phyloP scores from a whole-genome alignment of 1,139 yeast species.

The Yamadazyma atmosphaerica region DNA sequence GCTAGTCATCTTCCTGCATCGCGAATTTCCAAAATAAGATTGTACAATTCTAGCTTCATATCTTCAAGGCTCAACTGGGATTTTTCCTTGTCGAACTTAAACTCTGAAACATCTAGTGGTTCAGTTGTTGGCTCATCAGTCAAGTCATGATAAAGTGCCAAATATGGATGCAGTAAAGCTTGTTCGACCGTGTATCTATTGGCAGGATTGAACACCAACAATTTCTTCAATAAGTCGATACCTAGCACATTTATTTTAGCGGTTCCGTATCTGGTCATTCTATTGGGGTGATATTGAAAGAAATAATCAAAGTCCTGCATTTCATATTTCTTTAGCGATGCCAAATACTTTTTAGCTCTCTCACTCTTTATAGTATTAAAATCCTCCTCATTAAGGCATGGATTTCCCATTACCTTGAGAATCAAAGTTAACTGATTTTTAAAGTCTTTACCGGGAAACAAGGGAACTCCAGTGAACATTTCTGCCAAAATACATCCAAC shows the following conservation, averaged over 20 bases:
- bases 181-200: constrained; percentile 77
- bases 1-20: background rate
- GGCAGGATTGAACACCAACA: constrained; percentile 78
- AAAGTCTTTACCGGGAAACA: constrained; percentile 81
- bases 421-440: constrained; percentile 64
- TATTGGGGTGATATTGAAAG: constrained; percentile 21
- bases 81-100: constrained; percentile 77
- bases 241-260: constrained; percentile 61
- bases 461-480: constrained; percentile 58
- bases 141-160: constrained; percentile 77
- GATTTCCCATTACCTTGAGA: constrained; percentile 65
- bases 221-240: constrained; percentile 69
- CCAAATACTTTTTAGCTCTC: constrained; percentile 62
- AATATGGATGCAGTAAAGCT: constrained; percentile 82
- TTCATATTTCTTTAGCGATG: constrained; percentile 45
- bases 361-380: constrained; percentile 56
- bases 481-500: constrained; percentile 79
- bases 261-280: constrained; percentile 18
- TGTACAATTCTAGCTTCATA: constrained; percentile 65
- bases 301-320: constrained; percentile 7
- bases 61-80: constrained; percentile 62
- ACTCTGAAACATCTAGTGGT: constrained; percentile 74
- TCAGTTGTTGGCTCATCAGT: constrained; percentile 79
- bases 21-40: background rate
- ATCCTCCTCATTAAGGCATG: constrained; percentile 49